phyloP scores from a whole-genome alignment of 805 yeast genomes.

The Pichia paraexigua region DNA sequence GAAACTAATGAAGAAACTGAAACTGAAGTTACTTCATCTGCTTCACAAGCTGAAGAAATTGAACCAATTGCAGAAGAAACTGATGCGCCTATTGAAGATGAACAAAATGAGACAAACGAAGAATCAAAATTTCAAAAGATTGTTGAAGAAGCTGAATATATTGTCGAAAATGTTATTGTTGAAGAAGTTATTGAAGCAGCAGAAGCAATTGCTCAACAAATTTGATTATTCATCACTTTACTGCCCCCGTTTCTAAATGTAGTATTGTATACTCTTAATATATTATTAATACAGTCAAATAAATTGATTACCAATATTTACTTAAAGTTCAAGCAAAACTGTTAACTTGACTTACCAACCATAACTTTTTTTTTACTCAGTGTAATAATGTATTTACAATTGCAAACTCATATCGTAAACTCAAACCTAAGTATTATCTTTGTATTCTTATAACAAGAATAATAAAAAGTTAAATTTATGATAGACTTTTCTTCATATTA shows the following conservation, averaged over 20 bases:
- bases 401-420: too few species aligned
- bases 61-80: conserved; percentile 1
- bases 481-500: too few species aligned
- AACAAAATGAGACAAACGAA: neutral
- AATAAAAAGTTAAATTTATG: too few species aligned
- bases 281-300: too few species aligned
- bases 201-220: conserved; percentile 9
- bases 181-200: conserved; percentile 9
- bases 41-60: neutral
- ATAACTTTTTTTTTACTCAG: too few species aligned
- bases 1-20: conserved; percentile 3
- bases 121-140: neutral
- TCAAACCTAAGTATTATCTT: too few species aligned
- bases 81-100: neutral
- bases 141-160: conserved; percentile 2
- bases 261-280: neutral
- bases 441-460: too few species aligned
- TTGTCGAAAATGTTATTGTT: neutral
- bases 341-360: too few species aligned
- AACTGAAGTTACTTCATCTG: neutral
- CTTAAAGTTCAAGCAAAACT: too few species aligned
- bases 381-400: too few species aligned
- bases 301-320: too few species aligned
- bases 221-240: neutral
- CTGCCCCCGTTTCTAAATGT: neutral